phyloP scores from a whole-genome alignment of 257 asterid species.

The Forsythia suspensa region DNA sequence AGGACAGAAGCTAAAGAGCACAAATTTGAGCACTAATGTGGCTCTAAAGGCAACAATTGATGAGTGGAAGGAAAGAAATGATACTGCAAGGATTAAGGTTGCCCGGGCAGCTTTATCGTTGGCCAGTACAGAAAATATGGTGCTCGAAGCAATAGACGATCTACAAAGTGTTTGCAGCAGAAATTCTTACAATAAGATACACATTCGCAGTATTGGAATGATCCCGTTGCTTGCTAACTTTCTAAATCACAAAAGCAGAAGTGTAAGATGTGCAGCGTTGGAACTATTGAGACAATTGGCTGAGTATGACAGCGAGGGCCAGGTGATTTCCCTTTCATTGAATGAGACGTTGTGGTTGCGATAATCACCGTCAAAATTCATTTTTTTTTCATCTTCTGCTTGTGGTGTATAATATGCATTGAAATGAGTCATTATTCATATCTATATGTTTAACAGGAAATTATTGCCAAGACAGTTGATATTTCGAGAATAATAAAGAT shows the following conservation, averaged over 20 bases:
- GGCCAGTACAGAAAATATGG: conserved; percentile 63
- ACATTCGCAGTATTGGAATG: conserved; percentile 58
- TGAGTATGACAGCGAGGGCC: conserved; percentile 63
- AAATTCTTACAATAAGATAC: conserved; percentile 53
- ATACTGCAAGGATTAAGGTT: conserved; percentile 65
- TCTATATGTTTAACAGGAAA: conserved; percentile 44
- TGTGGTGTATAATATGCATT: not conserved
- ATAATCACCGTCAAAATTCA: not conserved
- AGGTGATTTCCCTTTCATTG: conserved; percentile 28
- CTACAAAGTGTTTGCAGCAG: conserved; percentile 45
- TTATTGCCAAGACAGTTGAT: conserved; percentile 45
- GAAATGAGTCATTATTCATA: not conserved
- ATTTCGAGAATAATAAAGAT: conserved; percentile 47
- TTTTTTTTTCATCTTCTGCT: not conserved
- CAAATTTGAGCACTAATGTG: conserved; percentile 46
- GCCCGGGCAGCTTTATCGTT: conserved; percentile 70
- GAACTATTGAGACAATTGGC: conserved; percentile 56
- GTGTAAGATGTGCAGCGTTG: conserved; percentile 42
- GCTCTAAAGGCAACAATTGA: conserved; percentile 67
- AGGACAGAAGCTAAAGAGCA: conserved; percentile 46
- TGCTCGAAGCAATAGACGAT: conserved; percentile 74
- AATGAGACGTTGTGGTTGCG: no score
- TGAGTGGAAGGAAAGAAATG: conserved; percentile 82
- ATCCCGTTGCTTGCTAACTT: conserved; percentile 57
- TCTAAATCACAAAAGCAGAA: conserved; percentile 56